Base-by-base conservation (phyloP, 108 stramenopile species). In the Cylindrotheca closterium region DNA sequence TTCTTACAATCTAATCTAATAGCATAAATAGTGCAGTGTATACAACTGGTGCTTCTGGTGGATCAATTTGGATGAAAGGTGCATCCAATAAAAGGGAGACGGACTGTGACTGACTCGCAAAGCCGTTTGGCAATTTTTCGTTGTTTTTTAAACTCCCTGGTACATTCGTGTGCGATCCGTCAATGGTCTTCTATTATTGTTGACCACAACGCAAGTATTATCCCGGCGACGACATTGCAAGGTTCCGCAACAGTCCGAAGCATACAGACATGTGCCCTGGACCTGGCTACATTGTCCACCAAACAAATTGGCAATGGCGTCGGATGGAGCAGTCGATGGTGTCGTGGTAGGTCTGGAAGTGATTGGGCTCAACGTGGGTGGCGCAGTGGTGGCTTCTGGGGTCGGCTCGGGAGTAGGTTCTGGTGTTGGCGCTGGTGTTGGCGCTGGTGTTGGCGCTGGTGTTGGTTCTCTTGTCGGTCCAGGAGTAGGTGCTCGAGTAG, bases 341-440 rank as follows among this genome's bases (percentile, higher is more conserved):
- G 54, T 45, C 47, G 42, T 18, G 24, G 63, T 49, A 27, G 55
- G 4, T 2, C 47, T 58, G 0, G 31, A 31, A 1, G 51, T 51
- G 50, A 5, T 10, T 22, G 50, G 50, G 5, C n/a, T 22, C 50
- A n/a, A n/a, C 19, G 10, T 51, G 12, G 42, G 50, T 18, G 48
- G 37, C 30, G 31, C 19, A 45, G 49, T 34, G 19, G 48, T 60
- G 10, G 51, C 42, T 25, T 15, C 4, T 34, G 71, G 3, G 15
- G 54, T 45, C 52, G 55, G 46, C 21, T n/a, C 58, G 22, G 45
- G 42, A 27, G 34, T 54, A 46, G 31, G 63, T 31, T 22, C 23
- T 28, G 19, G 45, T 18, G 30, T 46, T 33, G 2, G 55, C 30
- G 46, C 47, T 22, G 22, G 55, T 18, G 19, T 67, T 23, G 47